Evolutionary conservation across 345 rosid genomes (phyloP).

Genomic region (Hirschfeldia incana): DNA sequence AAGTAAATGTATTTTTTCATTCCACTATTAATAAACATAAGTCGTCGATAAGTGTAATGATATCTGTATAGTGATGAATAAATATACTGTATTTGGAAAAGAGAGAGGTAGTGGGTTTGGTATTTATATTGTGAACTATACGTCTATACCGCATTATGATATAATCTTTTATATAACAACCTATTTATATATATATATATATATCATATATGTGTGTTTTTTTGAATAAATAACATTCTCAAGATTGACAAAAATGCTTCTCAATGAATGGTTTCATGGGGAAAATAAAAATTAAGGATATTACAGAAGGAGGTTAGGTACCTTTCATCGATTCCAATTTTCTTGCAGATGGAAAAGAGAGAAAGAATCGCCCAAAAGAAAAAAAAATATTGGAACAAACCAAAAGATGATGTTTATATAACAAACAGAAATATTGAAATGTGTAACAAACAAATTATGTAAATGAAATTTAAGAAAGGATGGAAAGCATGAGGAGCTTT

Average conservation of each 20-base stretch:
- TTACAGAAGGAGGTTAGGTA: conserved; percentile 12
- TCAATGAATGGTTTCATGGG: background rate
- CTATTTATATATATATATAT: background rate
- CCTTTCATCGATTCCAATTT: conserved; percentile 34
- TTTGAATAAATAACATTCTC: background rate
- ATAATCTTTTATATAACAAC: background rate
- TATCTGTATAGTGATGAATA: background rate
- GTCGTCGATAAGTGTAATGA: background rate
- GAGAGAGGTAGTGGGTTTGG: background rate
- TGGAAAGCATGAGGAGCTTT: conserved; percentile 38
- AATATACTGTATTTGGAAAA: background rate
- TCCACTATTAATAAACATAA: background rate
- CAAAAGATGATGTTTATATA: conserved; percentile 25
- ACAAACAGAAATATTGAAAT: conserved; percentile 6
- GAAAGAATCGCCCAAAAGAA: background rate
- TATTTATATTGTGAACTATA: background rate
- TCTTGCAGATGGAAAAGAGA: conserved; percentile 3
- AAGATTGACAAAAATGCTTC: background rate
- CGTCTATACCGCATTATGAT: background rate
- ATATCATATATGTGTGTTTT: background rate
- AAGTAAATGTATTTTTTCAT: background rate
- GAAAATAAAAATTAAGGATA: background rate
- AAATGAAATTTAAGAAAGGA: conserved; percentile 8
- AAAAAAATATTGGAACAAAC: conserved; percentile 28
- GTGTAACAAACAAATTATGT: conserved; percentile 1